Conservation (phyloP, 2,329 filamentous ascomycete genomes). For the Penicillium sp. region DNA sequence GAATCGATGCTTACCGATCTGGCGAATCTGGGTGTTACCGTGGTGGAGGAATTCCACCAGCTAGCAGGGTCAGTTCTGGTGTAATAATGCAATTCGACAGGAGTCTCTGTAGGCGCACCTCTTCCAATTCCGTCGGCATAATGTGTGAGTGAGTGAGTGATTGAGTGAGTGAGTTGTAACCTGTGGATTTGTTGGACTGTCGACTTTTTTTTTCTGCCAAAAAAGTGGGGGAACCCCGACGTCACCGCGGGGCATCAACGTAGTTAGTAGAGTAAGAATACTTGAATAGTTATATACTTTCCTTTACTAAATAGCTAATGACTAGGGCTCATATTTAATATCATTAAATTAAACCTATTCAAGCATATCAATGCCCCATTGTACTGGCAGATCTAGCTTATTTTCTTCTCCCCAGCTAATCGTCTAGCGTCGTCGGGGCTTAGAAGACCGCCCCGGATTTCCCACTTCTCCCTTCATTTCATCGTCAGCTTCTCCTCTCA, state of each 20-base stretch:
- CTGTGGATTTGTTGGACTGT: too few relatives aligned
- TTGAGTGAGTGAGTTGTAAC: not conserved
- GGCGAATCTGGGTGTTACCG: constrained; percentile 86
- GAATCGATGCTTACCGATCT: constrained; percentile 61
- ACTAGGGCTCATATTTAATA: too few relatives aligned
- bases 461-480: not conserved
- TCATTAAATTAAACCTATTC: too few relatives aligned
- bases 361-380: too few relatives aligned
- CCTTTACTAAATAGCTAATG: too few relatives aligned
- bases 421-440: too few relatives aligned
- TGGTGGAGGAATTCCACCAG: constrained; percentile 86
- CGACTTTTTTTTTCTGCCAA: constrained; percentile 18
- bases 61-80: constrained; percentile 8
- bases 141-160: constrained; percentile 26
- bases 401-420: too few relatives aligned
- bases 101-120: too few relatives aligned
- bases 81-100: too few relatives aligned
- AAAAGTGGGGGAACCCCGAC: constrained; percentile 21
- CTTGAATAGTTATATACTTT: too few relatives aligned
- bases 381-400: too few relatives aligned
- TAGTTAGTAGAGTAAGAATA: not conserved
- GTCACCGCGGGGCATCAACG: constrained; percentile 14
- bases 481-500: not conserved
- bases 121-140: constrained; percentile 78
- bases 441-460: too few relatives aligned